These are phyloP conservation scores for Botryotinia calthae DNA, from an alignment of 2,329 filamentous ascomycete genomes.

Conservation along the genomic window DNA sequence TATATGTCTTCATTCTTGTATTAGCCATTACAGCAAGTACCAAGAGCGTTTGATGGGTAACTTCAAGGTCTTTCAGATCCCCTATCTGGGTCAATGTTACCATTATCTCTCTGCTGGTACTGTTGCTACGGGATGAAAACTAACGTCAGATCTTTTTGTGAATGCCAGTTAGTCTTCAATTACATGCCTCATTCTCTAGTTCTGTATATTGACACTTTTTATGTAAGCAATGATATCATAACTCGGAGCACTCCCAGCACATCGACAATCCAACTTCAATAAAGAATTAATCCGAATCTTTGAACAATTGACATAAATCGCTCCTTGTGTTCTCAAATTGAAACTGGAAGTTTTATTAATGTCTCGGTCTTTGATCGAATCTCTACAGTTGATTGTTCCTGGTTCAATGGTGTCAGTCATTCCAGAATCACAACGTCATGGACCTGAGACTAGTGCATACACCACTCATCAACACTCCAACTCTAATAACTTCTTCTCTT, in stretches of 20 bases:
- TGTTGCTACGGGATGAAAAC: background rate
- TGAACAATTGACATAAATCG: background rate
- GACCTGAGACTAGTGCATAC: background rate
- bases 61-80: background rate
- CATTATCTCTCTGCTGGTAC: background rate
- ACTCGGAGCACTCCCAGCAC: background rate
- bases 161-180: too few relatives aligned
- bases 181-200: background rate
- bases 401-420: background rate
- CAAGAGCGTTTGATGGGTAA: background rate
- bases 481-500: background rate
- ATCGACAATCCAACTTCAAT: background rate
- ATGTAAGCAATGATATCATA: constrained; percentile 5
- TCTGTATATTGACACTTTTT: background rate
- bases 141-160: background rate
- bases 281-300: background rate
- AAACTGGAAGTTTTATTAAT: background rate
- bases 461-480: background rate
- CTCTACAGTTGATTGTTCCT: background rate
- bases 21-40: background rate
- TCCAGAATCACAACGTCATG: constrained; percentile 12
- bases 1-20: background rate
- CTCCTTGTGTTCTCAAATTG: background rate
- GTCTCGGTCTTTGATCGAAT: background rate
- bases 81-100: background rate